Percentiles rank a stretch among this genome's conserved stretches.
Evolutionary conservation across 495 filamentous ascomycete genomes (phyloP).

Genomic region (Opeltia flavorubescens): DNA sequence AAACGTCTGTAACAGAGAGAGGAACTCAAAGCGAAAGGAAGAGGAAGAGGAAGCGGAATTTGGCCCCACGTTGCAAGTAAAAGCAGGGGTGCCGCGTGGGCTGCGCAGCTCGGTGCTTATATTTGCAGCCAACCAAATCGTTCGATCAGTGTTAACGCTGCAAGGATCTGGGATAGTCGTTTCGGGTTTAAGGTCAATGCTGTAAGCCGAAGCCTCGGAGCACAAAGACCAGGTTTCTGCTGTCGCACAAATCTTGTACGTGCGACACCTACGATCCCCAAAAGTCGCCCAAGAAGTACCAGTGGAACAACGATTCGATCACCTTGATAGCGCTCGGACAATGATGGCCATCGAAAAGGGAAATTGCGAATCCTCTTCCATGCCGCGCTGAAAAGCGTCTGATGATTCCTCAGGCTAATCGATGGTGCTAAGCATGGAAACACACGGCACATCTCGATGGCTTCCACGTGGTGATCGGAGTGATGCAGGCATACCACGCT

Average conservation of each 20-base stretch:
- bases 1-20: no score
- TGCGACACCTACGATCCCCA: not conserved
- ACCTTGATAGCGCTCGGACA: not conserved
- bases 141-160: not conserved
- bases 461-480: slow-evolving; percentile 1
- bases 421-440: not conserved
- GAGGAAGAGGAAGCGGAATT: not conserved
- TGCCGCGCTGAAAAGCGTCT: not conserved
- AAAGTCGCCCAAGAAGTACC: not conserved
- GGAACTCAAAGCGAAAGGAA: not conserved
- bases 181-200: not conserved
- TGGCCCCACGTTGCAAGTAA: not conserved
- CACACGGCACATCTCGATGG: not conserved
- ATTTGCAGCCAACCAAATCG: not conserved
- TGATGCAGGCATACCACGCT: not conserved
- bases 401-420: not conserved
- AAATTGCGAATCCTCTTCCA: not conserved
- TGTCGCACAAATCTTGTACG: not conserved
- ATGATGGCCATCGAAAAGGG: not conserved
- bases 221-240: not conserved
- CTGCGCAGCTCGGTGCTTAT: not conserved
- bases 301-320: not conserved
- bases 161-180: not conserved
- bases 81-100: not conserved
- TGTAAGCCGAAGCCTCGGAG: not conserved